phyloP scores from a whole-genome alignment of 2,329 filamentous ascomycete species.

The Pseudogymnoascus sp. region DNA sequence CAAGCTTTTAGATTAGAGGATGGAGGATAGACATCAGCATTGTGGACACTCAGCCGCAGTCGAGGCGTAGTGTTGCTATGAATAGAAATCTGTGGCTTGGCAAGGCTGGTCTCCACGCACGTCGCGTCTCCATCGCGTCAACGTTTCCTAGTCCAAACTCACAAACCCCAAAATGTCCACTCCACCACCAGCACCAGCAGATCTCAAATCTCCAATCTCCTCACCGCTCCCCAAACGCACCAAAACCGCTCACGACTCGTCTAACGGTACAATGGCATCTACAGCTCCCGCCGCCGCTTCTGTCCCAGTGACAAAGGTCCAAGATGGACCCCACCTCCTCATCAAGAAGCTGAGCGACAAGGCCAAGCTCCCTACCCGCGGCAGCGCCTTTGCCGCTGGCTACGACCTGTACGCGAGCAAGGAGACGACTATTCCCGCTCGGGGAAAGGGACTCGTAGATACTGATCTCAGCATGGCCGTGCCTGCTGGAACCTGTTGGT shows the following conservation, averaged over 20 bases:
- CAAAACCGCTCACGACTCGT: background rate
- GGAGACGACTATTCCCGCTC: slow-evolving; percentile 65
- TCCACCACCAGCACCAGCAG: background rate
- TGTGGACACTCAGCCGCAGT: no score
- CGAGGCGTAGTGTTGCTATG: no score
- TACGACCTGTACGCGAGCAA: slow-evolving; percentile 85
- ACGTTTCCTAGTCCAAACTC: background rate
- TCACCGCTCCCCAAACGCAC: slow-evolving; percentile 26
- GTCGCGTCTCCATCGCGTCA: background rate
- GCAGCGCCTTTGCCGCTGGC: slow-evolving; percentile 81
- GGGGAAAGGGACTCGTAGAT: slow-evolving; percentile 78
- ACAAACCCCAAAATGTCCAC: slow-evolving; percentile 5
- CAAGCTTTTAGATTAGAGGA: background rate
- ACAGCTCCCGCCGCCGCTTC: background rate
- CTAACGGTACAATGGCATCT: background rate
- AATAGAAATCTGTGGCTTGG: no score
- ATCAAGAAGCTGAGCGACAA: slow-evolving; percentile 81
- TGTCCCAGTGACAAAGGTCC: background rate
- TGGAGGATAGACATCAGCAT: background rate
- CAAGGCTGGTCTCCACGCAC: no score
- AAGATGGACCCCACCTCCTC: slow-evolving; percentile 22
- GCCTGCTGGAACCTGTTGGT: slow-evolving; percentile 79
- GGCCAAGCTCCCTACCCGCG: slow-evolving; percentile 77
- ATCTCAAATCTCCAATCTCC: slow-evolving; percentile 19
- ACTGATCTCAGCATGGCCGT: slow-evolving; percentile 90